Conservation (phyloP, 441 rosid species). For the Eruca vesicaria region DNA sequence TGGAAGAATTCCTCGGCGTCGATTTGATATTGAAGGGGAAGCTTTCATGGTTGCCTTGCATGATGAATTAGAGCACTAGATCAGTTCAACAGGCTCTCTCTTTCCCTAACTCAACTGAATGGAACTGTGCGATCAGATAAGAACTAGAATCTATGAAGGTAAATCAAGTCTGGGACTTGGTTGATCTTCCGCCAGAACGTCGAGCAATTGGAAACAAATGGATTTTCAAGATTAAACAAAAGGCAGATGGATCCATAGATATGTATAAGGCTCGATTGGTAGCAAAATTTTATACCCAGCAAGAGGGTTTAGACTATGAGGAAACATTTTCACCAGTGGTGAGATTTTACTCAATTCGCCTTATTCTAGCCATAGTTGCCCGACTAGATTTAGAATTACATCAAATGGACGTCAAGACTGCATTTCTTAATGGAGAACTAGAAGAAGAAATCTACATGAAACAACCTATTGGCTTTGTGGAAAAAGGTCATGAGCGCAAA, state of each 20-base stretch:
- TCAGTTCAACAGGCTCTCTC: too few species aligned
- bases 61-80: too few species aligned
- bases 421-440: background rate
- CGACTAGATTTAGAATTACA: background rate
- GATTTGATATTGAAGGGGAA: too few species aligned
- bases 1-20: too few species aligned
- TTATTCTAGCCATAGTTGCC: background rate
- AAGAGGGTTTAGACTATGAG: background rate
- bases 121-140: too few species aligned
- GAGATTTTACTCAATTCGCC: background rate
- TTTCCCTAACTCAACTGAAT: too few species aligned
- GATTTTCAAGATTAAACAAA: too few species aligned
- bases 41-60: too few species aligned
- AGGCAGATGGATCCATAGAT: background rate
- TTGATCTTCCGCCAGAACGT: too few species aligned
- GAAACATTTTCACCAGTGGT: background rate
- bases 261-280: background rate
- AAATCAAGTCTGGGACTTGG: too few species aligned
- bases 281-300: background rate
- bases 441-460: conserved; percentile 5
- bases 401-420: background rate
- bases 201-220: too few species aligned
- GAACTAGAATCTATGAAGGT: too few species aligned
- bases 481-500: background rate
- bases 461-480: background rate